Percentiles rank a stretch among this genome's conserved stretches.
Conservation (phyloP, 441 rosid species). For the Adansonia grandidieri region DNA sequence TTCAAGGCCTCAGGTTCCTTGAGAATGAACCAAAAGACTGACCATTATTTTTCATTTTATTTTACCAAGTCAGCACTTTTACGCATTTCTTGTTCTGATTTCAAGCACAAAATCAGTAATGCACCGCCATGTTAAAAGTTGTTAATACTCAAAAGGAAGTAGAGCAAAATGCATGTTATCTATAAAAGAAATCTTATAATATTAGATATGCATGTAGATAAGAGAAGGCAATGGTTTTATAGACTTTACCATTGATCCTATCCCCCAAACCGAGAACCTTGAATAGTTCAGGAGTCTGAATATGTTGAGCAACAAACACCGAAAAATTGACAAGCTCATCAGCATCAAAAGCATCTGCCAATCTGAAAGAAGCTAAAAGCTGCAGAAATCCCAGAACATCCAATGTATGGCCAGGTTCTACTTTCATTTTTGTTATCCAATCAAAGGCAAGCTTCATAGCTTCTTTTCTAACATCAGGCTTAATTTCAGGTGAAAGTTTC, state of each 20-base stretch:
- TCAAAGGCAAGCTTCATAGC: conserved; percentile 39
- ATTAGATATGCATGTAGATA: conserved; percentile 6
- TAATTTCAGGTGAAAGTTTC: conserved; percentile 31
- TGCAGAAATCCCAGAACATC: conserved; percentile 42
- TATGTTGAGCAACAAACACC: conserved; percentile 30
- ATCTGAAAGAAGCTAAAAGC: conserved; percentile 39
- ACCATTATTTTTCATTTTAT: background rate
- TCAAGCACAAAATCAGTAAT: background rate
- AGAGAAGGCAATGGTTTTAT: background rate
- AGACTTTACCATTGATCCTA: conserved; percentile 27
- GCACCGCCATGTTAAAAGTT: background rate
- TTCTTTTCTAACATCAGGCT: conserved; percentile 34
- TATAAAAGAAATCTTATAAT: background rate
- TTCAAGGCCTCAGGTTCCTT: background rate
- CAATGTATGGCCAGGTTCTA: conserved; percentile 20
- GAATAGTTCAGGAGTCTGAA: conserved; percentile 25
- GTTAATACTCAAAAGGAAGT: background rate
- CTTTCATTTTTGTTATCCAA: conserved; percentile 41
- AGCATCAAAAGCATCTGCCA: conserved; percentile 33
- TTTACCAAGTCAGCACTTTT: background rate
- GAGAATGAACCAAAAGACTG: conserved; percentile 7
- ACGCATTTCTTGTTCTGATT: background rate
- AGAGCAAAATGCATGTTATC: background rate
- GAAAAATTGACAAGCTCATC: conserved; percentile 33
- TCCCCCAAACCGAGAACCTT: conserved; percentile 30